phyloP scores from a whole-genome alignment of 768 basidiomycete species.

The Hysterangium stoloniferum region DNA sequence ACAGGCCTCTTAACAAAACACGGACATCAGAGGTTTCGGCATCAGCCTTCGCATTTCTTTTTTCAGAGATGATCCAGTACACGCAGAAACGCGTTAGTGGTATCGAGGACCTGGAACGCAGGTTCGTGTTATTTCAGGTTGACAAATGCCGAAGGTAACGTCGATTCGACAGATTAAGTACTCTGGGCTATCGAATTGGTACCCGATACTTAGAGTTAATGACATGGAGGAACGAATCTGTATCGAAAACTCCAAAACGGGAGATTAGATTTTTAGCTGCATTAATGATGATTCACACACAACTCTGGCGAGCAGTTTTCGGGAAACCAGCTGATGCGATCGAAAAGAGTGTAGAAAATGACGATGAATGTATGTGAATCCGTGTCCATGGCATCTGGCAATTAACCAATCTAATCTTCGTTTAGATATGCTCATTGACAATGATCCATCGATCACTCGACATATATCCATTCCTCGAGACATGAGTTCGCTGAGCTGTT shows the following conservation, averaged over 20 bases:
- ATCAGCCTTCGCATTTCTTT: constrained; percentile 81
- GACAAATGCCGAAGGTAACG: not conserved
- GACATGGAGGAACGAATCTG: constrained; percentile 69
- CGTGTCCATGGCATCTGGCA: not conserved
- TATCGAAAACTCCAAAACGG: constrained; percentile 85
- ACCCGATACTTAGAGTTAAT: constrained; percentile 80
- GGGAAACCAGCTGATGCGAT: constrained; percentile 91
- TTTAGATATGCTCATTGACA: constrained; percentile 96
- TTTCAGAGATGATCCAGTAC: constrained; percentile 91
- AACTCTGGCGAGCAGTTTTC: constrained; percentile 92
- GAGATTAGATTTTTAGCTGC: constrained; percentile 87
- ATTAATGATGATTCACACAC: constrained; percentile 90
- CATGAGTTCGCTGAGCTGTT: constrained; percentile 89
- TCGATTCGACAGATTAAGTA: constrained; percentile 58
- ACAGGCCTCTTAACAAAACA: constrained; percentile 83
- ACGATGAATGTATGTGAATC: constrained; percentile 76
- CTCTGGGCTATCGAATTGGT: constrained; percentile 89
- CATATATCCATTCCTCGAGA: constrained; percentile 92
- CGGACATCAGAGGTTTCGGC: constrained; percentile 76
- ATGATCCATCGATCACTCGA: constrained; percentile 87
- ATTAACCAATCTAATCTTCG: constrained; percentile 8
- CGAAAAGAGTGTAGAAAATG: constrained; percentile 93
- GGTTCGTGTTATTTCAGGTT: constrained; percentile 41
- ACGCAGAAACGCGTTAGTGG: constrained; percentile 93
- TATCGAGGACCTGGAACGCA: constrained; percentile 90